Base-by-base conservation (phyloP, 2,329 filamentous ascomycete genomes). In the Fusarium sp. region DNA sequence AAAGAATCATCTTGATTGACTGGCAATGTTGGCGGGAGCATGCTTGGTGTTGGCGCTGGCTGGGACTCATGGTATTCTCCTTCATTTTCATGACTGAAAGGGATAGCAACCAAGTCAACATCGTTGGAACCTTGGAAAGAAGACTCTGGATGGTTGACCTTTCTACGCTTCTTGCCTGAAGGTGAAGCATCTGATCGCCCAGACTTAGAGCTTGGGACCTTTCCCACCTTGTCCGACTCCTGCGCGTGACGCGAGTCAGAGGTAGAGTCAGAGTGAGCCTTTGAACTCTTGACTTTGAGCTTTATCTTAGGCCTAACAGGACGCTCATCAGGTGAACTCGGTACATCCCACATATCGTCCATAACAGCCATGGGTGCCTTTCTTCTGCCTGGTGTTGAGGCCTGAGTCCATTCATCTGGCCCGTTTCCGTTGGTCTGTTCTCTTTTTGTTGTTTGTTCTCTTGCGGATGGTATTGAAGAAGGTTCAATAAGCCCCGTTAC, bases 271-370 rank as follows among this genome's bases (percentile, higher is more conserved):
- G 60, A 36, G 38, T 65, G 55, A 20, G 47, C 58, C 38, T 62
- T 58, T n/a, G 50, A 53, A 36, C 61, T 66, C 41, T 70, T 77
- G 15, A 73, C 44, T 39, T 64, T 65, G 25, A 72, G 68, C 36
- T 74, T 74, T 36, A 68, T 52, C 44, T 67, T 58, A 39, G 31
- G 61, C 45, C 65, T 64, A 14, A 33, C 41, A 33, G 65, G 66
- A 17, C 27, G 49, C 38, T 49, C 68, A 31, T 80, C 81, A 10
- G 83, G 81, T 47, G 84, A 86, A 68, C 81, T 83, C 1, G 84
- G 84, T 7, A 87, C 80, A 41, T 85, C 84, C 82, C 84, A 87
- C 12, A 77, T 74, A 56, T 85, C 83, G 31, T 71, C 74, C 62
- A 73, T 77, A 71, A 73, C 62, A 39, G 57, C 68, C 54, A 36